Base-by-base conservation (phyloP, 345 rosid genomes). In the Salix purpurea region DNA sequence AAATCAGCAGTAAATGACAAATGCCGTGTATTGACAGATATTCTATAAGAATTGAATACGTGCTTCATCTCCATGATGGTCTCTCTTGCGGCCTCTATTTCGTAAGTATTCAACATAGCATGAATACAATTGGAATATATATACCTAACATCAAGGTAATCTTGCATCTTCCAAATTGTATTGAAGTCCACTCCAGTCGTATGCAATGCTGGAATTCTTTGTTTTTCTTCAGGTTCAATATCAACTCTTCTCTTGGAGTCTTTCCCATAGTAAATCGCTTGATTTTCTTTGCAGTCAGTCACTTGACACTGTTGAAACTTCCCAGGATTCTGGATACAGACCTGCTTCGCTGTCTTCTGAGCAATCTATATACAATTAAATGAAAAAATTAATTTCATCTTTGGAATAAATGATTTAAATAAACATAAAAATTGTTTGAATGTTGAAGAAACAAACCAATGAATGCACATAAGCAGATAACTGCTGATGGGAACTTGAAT, bases 41-140 rank as follows among this genome's bases (percentile, higher is more conserved):
- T 92, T 19, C 93, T 91, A 44, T 94, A 94, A 5, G 97, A 91
- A 64, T 81, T 78, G 83, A 96, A 94, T 10, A 92, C 98, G 18
- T 92, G 89, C 82, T 82, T 93, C 69, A 96, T 87, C 80, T 96
- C 98, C 76, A 92, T 94, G 72, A 94, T 88, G 50, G 97, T 90
- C 79, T 90, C 97, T 85, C 99, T 84, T 0, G 99, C 99, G 5
- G 97, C 97, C 86, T 94, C 99, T 6, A 96, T 94, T n/a, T 98
- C 99, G 30, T 86, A 94, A 2, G 91, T 88, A 40, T 81, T 86
- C 39, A 92, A 90, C 89, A 96, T 89, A 5, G 88, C 92, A 44
- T 92, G 92, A 64, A 96, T 85, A 86, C 80, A 84, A 77, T 94
- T 96, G 82, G 94, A 87, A 83, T 96, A 96, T 40, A 96, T 52